Conservation (phyloP, 345 rosid species). For the Carallia pectinifolia region DNA sequence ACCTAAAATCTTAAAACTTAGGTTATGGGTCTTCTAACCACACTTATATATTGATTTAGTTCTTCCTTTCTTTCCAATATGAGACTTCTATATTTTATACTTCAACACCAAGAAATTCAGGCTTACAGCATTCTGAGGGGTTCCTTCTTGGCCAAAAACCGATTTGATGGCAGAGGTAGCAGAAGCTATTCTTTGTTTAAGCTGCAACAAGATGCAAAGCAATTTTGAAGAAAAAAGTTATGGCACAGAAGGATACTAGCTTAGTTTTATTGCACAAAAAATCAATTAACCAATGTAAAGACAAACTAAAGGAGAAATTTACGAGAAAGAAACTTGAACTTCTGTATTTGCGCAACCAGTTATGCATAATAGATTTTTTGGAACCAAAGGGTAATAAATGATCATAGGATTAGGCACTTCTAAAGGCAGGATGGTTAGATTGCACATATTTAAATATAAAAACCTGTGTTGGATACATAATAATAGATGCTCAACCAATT, state of each 20-base stretch:
- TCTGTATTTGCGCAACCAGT: not conserved
- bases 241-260: not conserved
- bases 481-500: no score
- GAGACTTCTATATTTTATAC: no score
- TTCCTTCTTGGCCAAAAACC: conserved; percentile 81
- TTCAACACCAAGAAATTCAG: conserved; percentile 5
- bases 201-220: conserved; percentile 46
- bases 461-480: no score
- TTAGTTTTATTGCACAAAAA: not conserved
- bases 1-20: no score
- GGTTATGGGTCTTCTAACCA: no score
- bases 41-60: no score
- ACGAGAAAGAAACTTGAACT: not conserved
- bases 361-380: not conserved
- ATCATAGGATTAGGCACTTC: not conserved
- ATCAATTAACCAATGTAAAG: no score
- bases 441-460: no score
- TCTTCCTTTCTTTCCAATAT: no score
- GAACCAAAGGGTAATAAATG: not conserved
- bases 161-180: conserved; percentile 97
- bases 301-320: no score
- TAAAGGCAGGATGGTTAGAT: not conserved
- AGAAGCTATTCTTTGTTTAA: conserved; percentile 79
- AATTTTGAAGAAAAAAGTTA: not conserved
- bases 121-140: conserved; percentile 64